Conservation (phyloP, 768 basidiomycete genomes). For the Lactarius hengduanensis region DNA sequence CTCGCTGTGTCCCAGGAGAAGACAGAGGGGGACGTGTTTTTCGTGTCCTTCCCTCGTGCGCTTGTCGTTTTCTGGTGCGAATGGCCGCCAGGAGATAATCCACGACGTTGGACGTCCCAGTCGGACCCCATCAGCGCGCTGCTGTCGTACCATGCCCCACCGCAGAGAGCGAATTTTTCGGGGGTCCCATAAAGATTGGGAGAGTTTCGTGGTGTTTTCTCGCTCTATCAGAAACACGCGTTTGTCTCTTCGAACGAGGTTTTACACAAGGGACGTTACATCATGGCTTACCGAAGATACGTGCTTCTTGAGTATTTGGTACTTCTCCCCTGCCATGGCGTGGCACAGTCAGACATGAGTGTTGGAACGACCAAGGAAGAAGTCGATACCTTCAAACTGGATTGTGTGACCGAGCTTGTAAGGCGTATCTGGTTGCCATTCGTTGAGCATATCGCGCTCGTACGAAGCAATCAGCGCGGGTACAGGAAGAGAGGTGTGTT, state of each 20-base stretch:
- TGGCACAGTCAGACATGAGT: background rate
- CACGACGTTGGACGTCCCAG: background rate
- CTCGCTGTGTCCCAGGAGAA: background rate
- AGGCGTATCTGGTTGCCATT: background rate
- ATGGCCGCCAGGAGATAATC: background rate
- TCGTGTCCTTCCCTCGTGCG: background rate
- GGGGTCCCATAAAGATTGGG: background rate
- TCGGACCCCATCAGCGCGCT: background rate
- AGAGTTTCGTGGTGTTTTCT: background rate
- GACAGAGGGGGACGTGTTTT: background rate
- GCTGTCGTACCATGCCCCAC: background rate
- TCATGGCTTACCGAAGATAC: background rate
- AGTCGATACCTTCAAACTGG: conserved; percentile 4
- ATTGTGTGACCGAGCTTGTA: background rate
- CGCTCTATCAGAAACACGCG: background rate
- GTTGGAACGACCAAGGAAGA: background rate
- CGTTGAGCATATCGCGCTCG: background rate
- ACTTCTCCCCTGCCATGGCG: background rate
- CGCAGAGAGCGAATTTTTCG: background rate
- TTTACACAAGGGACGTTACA: background rate
- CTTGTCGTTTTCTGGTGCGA: background rate
- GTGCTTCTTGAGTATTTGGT: conserved; percentile 5
- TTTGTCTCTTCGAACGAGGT: background rate
- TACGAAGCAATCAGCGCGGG: background rate
- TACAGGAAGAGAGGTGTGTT: too few species aligned